Percentiles rank a stretch among this genome's conserved stretches.
Conservation (phyloP, 441 rosid genomes). For the Erodium texanum region DNA sequence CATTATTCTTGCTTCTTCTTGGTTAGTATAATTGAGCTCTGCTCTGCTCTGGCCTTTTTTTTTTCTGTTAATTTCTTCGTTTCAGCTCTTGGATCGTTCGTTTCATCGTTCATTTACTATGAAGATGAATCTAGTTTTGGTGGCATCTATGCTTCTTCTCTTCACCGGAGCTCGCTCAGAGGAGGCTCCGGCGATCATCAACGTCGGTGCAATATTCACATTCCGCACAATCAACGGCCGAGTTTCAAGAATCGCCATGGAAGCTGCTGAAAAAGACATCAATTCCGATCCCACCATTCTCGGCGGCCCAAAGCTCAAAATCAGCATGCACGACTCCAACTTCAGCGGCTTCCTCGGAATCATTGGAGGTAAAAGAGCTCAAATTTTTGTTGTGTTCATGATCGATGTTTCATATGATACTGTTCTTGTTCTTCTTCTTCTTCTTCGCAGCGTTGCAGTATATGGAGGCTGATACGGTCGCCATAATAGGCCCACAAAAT, state of each 20-base stretch:
- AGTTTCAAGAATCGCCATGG: conserved; percentile 57
- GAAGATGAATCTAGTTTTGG: conserved; percentile 48
- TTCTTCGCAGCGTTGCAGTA: conserved; percentile 47
- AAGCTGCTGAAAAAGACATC: conserved; percentile 67
- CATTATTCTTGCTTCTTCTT: no score
- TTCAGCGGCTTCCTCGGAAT: conserved; percentile 62
- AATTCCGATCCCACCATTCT: conserved; percentile 59
- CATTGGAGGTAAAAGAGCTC: conserved; percentile 57
- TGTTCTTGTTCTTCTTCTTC: no score
- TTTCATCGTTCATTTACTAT: conserved; percentile 12
- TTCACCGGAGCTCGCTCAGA: conserved; percentile 27
- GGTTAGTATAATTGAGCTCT: no score
- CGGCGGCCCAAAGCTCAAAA: conserved; percentile 38
- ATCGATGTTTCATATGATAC: background rate
- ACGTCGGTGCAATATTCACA: conserved; percentile 55
- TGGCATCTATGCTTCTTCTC: conserved; percentile 31
- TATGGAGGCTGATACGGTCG: conserved; percentile 65
- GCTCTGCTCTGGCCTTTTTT: background rate
- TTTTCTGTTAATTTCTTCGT: conserved; percentile 4
- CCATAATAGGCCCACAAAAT: conserved; percentile 79
- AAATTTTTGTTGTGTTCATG: conserved; percentile 6
- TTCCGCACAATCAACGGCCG: conserved; percentile 43
- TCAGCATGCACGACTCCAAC: conserved; percentile 50
- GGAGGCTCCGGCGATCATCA: conserved; percentile 45
- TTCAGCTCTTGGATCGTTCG: background rate